phyloP scores from a whole-genome alignment of 1,284 basidiomycete genomes.

The Spongispora temasekensis region DNA sequence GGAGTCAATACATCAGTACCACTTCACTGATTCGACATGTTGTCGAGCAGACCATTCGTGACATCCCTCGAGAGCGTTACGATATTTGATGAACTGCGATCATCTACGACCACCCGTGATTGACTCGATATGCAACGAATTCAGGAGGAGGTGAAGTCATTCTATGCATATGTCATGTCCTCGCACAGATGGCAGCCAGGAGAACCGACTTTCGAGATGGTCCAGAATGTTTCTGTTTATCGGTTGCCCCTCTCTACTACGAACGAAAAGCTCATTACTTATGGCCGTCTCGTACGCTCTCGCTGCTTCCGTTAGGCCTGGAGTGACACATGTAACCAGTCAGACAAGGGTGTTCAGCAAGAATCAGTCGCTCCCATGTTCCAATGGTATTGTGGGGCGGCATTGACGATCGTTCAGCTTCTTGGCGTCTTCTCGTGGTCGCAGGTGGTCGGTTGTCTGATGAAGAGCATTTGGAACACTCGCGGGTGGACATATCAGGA shows the following conservation, averaged over 20 bases:
- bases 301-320: not conserved
- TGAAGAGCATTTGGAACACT: not conserved
- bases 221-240: not conserved
- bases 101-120: not conserved
- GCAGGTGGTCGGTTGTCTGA: not conserved
- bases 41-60: too few relatives aligned
- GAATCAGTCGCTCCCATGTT: not conserved
- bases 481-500: slow-evolving; percentile 1
- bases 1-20: too few relatives aligned
- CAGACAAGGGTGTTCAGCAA: not conserved
- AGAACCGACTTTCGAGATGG: not conserved
- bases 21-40: too few relatives aligned
- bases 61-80: not conserved
- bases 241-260: not conserved
- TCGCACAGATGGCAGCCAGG: not conserved
- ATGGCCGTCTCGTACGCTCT: not conserved
- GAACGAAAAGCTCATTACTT: not conserved
- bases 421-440: not conserved
- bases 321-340: not conserved
- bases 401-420: not conserved
- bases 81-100: not conserved
- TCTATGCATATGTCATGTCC: not conserved
- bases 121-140: not conserved
- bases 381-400: not conserved
- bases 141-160: not conserved